These are phyloP conservation scores for Blastobotrys attinorum DNA, from an alignment of 805 yeast genomes.

Conservation along the genomic window DNA sequence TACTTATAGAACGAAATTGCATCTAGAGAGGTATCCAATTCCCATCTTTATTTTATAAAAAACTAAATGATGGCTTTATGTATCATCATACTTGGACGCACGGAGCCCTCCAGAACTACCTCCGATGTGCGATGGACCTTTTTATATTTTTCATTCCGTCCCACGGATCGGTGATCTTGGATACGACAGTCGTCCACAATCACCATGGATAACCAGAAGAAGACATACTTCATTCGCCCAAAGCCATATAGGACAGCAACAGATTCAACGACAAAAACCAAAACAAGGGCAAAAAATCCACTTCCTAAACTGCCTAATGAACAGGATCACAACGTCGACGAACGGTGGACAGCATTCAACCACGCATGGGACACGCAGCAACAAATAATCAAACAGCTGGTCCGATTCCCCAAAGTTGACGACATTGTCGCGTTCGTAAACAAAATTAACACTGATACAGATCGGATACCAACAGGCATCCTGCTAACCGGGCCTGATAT, in stretches of 20 bases:
- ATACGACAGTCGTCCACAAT: not conserved
- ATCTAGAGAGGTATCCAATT: no score
- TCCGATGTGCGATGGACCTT: no score
- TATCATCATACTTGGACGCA: no score
- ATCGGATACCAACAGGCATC: constrained; percentile 22
- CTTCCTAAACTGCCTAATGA: constrained; percentile 38
- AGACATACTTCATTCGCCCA: constrained; percentile 1
- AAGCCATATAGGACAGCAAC: not conserved
- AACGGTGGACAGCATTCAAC: constrained; percentile 37
- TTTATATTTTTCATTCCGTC: no score
- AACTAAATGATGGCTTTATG: no score
- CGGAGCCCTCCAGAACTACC: no score
- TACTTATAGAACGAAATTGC: no score
- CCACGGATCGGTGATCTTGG: no score
- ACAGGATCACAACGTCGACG: constrained; percentile 29
- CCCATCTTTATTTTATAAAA: no score
- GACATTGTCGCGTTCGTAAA: constrained; percentile 13
- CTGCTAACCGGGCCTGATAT: constrained; percentile 29
- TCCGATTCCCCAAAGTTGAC: constrained; percentile 11
- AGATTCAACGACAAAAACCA: not conserved
- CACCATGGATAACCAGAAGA: not conserved
- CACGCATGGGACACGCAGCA: constrained; percentile 34
- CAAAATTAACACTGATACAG: not conserved
- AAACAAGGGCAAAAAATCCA: constrained; percentile 23
- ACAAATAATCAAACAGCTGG: constrained; percentile 25